These are phyloP conservation scores for Citrullus mucosospermus DNA, from an alignment of 306 rosid species.

Conservation along the genomic window DNA sequence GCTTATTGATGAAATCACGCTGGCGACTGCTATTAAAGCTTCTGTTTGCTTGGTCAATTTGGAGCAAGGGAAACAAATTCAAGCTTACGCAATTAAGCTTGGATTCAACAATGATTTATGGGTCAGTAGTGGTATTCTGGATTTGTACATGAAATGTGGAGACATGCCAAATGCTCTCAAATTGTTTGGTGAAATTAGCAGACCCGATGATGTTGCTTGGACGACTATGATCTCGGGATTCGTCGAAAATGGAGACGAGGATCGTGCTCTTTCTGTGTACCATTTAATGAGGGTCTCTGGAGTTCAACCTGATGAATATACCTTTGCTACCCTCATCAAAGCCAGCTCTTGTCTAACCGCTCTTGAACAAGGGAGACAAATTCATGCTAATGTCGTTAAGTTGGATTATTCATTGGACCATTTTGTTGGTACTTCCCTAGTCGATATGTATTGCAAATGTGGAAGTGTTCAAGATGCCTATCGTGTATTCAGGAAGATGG, in stretches of 20 bases:
- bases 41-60: conserved; percentile 44
- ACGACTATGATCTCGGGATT: conserved; percentile 76
- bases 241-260: conserved; percentile 67
- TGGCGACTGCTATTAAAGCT: conserved; percentile 67
- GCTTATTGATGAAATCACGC: conserved; percentile 37
- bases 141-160: conserved; percentile 76
- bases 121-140: conserved; percentile 54
- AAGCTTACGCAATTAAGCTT: conserved; percentile 33
- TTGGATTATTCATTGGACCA: conserved; percentile 43
- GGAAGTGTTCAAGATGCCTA: conserved; percentile 64
- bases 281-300: conserved; percentile 60
- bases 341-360: conserved; percentile 60
- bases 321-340: conserved; percentile 68
- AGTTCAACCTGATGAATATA: conserved; percentile 64
- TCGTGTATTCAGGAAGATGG: conserved; percentile 35
- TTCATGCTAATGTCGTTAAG: conserved; percentile 70
- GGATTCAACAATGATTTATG: conserved; percentile 39
- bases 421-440: conserved; percentile 70
- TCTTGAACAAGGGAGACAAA: conserved; percentile 67
- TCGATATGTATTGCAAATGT: conserved; percentile 83
- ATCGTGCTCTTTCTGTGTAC: conserved; percentile 43
- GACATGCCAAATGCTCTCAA: conserved; percentile 41
- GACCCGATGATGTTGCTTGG: conserved; percentile 74
- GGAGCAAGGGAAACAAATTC: conserved; percentile 62
- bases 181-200: conserved; percentile 44